Evolutionary conservation across 2,329 filamentous ascomycete genomes (phyloP).

Genomic region (Diaporthe sp.): DNA sequence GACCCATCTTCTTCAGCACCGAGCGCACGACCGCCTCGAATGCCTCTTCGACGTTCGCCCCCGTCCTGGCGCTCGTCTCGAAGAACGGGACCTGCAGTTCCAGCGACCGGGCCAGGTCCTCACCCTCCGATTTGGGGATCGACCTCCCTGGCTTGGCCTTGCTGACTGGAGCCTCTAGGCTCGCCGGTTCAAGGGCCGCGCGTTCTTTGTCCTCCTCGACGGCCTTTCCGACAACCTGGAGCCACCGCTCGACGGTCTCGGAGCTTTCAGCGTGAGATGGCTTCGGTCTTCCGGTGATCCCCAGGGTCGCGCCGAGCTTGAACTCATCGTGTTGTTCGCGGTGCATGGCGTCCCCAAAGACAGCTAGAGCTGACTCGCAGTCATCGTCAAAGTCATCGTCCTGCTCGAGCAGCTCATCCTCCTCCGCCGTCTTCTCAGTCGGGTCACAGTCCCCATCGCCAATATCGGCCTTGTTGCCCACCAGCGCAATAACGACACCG

Average conservation of each 20-base stretch:
- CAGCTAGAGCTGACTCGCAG: constrained; percentile 7
- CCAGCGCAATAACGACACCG: constrained; percentile 69
- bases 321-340: not conserved
- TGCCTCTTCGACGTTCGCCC: constrained; percentile 74
- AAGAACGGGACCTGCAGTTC: constrained; percentile 76
- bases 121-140: constrained; percentile 58
- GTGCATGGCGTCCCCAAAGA: not conserved
- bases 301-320: not conserved
- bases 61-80: constrained; percentile 78
- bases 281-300: not conserved
- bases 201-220: not conserved
- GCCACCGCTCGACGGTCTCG: constrained; percentile 13
- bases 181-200: not conserved
- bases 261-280: not conserved
- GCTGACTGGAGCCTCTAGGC: not conserved
- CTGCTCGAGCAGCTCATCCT: not conserved
- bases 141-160: constrained; percentile 42
- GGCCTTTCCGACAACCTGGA: not conserved
- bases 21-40: constrained; percentile 47
- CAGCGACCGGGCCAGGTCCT: constrained; percentile 69
- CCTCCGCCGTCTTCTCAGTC: not conserved
- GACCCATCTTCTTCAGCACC: constrained; percentile 39
- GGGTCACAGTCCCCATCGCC: constrained; percentile 25
- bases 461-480: constrained; percentile 76
- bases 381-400: not conserved